Evolutionary conservation across 2,329 filamentous ascomycete genomes (phyloP).

Genomic region (Trichoderma afroharzianum): DNA sequence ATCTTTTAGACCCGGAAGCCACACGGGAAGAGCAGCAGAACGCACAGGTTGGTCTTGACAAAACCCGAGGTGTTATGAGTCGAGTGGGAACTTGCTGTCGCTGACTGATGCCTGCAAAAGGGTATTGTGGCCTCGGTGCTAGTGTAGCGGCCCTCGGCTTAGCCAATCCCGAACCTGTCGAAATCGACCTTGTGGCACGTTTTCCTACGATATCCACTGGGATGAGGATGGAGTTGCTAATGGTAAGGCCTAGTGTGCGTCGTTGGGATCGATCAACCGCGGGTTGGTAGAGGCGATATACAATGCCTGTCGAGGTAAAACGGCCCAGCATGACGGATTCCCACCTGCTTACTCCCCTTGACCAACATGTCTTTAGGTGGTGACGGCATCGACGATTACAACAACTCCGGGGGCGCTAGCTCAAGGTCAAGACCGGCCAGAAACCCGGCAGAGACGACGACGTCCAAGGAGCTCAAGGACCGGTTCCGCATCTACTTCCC

Average conservation of each 20-base stretch:
- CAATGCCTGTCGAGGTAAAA: constrained; percentile 52
- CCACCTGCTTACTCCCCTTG: neutral
- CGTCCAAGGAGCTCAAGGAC: constrained; percentile 34
- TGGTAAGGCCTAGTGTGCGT: constrained; percentile 58
- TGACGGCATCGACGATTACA: constrained; percentile 44
- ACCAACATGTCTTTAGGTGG: constrained; percentile 27
- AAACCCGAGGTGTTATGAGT: constrained; percentile 7
- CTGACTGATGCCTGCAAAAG: constrained; percentile 38
- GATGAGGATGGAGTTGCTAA: constrained; percentile 7
- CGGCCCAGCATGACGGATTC: neutral
- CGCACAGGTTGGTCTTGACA: constrained; percentile 30
- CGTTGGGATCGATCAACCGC: constrained; percentile 71
- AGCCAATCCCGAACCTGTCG: constrained; percentile 49
- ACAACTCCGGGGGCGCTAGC: constrained; percentile 30
- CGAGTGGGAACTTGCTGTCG: constrained; percentile 12
- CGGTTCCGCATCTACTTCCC: constrained; percentile 78
- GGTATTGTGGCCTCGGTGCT: constrained; percentile 69
- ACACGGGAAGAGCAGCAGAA: constrained; percentile 29
- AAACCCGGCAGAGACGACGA: constrained; percentile 23
- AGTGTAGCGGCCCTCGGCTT: constrained; percentile 64
- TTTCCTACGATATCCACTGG: neutral
- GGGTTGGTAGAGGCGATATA: constrained; percentile 60
- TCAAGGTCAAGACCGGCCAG: constrained; percentile 27
- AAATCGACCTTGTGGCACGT: constrained; percentile 68
- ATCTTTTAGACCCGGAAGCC: constrained; percentile 33